Conservation (phyloP, 805 yeast genomes). For the Kuraishia floccosa region DNA sequence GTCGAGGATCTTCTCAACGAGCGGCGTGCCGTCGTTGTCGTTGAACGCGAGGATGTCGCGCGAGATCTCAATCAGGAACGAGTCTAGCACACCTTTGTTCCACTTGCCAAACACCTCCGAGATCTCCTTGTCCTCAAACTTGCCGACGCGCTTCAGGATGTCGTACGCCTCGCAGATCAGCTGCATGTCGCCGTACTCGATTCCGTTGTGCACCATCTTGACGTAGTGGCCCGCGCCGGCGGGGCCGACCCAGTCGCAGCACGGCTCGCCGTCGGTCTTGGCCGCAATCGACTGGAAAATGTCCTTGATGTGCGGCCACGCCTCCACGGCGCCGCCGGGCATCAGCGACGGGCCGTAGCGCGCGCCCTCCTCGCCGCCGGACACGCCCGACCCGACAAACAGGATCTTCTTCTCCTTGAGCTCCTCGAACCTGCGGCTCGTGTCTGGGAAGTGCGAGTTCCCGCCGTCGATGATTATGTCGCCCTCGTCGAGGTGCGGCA, state of each 20-base stretch:
- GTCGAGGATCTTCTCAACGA: conserved; percentile 94
- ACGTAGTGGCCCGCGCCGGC: conserved; percentile 99
- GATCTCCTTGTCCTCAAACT: conserved; percentile 82
- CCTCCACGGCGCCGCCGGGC: conserved; percentile 98
- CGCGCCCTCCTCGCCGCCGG: conserved; percentile 99
- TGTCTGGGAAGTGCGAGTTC: conserved; percentile 98
- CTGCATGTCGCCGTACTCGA: conserved; percentile 99
- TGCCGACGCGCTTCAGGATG: conserved; percentile 88
- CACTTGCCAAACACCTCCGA: conserved; percentile 85
- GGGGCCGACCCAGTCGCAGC: conserved; percentile 99
- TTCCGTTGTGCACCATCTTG: conserved; percentile 99
- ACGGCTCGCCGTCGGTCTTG: conserved; percentile 96
- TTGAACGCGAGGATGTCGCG: conserved; percentile 86
- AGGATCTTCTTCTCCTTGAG: conserved; percentile 77
- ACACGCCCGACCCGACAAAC: conserved; percentile 98
- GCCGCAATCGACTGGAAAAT: conserved; percentile 96
- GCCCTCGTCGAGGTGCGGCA: conserved; percentile 89
- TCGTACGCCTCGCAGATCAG: conserved; percentile 97
- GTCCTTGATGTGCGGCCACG: conserved; percentile 97
- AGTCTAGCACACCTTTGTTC: conserved; percentile 97
- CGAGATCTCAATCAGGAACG: conserved; percentile 93
- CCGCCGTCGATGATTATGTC: conserved; percentile 99
- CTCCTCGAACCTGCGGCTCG: conserved; percentile 93
- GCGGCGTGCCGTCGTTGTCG: conserved; percentile 84
- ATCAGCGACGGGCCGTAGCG: conserved; percentile 97